Percentiles rank a stretch among this genome's conserved stretches.
phyloP scores from a whole-genome alignment of 78 protist species.

The Dictyostelium brefeldianum region DNA sequence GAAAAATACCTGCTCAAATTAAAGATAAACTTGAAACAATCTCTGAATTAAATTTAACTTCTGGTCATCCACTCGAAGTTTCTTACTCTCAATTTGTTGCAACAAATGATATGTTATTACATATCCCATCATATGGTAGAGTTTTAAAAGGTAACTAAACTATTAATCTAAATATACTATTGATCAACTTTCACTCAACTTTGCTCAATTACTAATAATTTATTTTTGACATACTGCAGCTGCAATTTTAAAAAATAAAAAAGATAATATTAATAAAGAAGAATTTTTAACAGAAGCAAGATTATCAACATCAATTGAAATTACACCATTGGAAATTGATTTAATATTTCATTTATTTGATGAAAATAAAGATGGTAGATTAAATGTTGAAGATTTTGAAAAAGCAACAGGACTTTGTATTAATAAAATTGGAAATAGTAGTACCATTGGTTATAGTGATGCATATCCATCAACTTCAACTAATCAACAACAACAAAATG shows the following conservation, averaged over 20 bases:
- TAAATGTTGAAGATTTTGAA: conserved; percentile 51
- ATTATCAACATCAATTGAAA: conserved; percentile 52
- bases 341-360: conserved; percentile 62
- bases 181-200: too few relatives aligned
- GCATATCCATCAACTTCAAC: not conserved
- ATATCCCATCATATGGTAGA: conserved; percentile 76
- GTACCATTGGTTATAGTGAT: not conserved
- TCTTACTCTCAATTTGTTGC: conserved; percentile 74
- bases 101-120: conserved; percentile 66
- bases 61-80: conserved; percentile 66
- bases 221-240: not conserved
- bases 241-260: conserved; percentile 13
- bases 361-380: conserved; percentile 58
- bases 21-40: conserved; percentile 41
- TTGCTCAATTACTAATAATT: not conserved
- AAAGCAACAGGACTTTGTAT: conserved; percentile 36
- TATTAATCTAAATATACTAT: not conserved
- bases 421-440: conserved; percentile 2
- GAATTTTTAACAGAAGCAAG: conserved; percentile 71
- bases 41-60: conserved; percentile 31
- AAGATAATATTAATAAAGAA: conserved; percentile 53
- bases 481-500: too few relatives aligned
- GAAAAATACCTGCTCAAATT: conserved; percentile 67
- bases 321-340: conserved; percentile 82
- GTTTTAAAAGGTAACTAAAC: conserved; percentile 19